Evolutionary conservation across 352 stramenopile species (phyloP), one percentile per base, ranked within the genome.

Genomic region (Phytopythium vexans): DNA sequence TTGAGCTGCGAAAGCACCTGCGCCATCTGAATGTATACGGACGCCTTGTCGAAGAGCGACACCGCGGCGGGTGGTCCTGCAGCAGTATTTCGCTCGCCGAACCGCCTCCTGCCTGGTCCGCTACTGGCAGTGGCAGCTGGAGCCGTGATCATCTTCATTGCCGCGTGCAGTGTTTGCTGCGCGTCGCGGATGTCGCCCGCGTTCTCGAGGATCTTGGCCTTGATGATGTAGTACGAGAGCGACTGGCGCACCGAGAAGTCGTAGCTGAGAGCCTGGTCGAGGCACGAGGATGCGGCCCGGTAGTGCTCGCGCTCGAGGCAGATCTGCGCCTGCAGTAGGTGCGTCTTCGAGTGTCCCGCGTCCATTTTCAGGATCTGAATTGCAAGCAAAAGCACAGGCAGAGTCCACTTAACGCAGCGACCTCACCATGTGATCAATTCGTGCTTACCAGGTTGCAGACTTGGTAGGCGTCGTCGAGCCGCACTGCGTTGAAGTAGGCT

Each of bases 181-280:
- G 91, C 88, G 33, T 97, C 91, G 31, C 78, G 82, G 3, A 92
- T 58, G 40, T 95, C 78, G 2, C 86, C 86, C 3, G 70, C 42
- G 38, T 82, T 88, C 53, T 92, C 79, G 9, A 92, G 64, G 39
- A 96, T 68, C 58, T 88, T 87, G 33, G 84, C 87, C 54, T 96
- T 92, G 54, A 97, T 90, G 36, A 97, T 79, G 49, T 86, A 85
- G 65, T 94, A 98, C 41, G 75, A 71, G 16, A 92, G 76, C 47
- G 73, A 79, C 54, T 96, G 79, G 21, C 83, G 79, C 33, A 97
- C 80, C 0, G 70, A 78, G 54, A 98, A 97, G 55, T 98, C 83
- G 49, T 92, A 82, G 39, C 82, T 92, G 11, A 97, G 64, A 8
- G 92, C 92, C 43, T 96, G 77, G 39, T 97, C 89, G 11, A 98